Percentiles rank a stretch among this genome's conserved stretches.
Conservation (phyloP, 2,329 filamentous ascomycete species). For the Phialophora chinensis region DNA sequence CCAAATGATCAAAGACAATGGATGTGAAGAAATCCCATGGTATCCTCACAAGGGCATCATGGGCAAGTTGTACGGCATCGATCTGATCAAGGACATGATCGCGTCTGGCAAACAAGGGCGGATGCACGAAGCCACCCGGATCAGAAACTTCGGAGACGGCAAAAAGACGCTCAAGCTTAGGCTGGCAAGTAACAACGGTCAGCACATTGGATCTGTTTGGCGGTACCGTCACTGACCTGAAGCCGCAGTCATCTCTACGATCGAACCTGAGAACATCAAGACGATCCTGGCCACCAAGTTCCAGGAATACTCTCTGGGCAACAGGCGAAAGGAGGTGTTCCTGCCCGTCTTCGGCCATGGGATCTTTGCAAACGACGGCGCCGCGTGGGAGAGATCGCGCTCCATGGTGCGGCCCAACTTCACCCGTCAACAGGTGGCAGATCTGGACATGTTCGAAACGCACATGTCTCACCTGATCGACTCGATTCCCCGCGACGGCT, state of each 20-base stretch:
- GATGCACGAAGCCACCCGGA: slow-evolving; percentile 31
- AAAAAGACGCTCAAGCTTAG: slow-evolving; percentile 27
- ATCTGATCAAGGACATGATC: slow-evolving; percentile 35
- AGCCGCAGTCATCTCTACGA: slow-evolving; percentile 39
- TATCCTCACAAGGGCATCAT: slow-evolving; percentile 56
- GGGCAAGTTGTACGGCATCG: slow-evolving; percentile 35
- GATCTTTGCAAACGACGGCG: slow-evolving; percentile 57
- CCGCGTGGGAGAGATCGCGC: slow-evolving; percentile 55
- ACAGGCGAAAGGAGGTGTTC: slow-evolving; percentile 48
- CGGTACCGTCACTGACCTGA: not conserved
- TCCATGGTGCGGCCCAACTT: slow-evolving; percentile 58
- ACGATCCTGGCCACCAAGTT: slow-evolving; percentile 43
- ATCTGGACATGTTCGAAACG: slow-evolving; percentile 64
- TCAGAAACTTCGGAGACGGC: slow-evolving; percentile 31
- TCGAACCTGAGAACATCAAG: slow-evolving; percentile 61
- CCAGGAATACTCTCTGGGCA: slow-evolving; percentile 48
- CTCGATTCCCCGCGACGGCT: slow-evolving; percentile 62
- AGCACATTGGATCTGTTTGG: not conserved
- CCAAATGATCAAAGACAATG: slow-evolving; percentile 44
- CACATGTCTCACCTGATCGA: slow-evolving; percentile 65
- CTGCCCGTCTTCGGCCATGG: slow-evolving; percentile 38
- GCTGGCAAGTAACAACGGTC: slow-evolving; percentile 15
- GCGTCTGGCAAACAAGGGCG: slow-evolving; percentile 29
- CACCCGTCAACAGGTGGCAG: slow-evolving; percentile 57
- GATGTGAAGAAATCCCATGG: slow-evolving; percentile 54